A percentile compares a stretch with the other conserved stretches of the same genome.
phyloP scores from a whole-genome alignment of 441 rosid genomes.

The Populus tomentosa region DNA sequence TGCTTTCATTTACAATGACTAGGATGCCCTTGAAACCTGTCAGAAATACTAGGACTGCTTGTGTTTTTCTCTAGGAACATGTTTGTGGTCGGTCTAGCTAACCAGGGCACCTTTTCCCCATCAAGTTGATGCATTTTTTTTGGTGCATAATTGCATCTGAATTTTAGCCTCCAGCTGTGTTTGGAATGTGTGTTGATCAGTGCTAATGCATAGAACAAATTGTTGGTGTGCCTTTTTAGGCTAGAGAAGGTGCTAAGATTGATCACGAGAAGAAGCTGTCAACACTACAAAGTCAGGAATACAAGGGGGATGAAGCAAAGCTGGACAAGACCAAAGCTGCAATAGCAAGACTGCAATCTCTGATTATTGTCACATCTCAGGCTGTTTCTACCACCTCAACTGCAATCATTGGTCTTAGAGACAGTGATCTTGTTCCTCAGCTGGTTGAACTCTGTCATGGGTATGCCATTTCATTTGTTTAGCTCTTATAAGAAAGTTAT shows the following conservation, averaged over 20 bases:
- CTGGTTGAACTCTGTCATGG: constrained; percentile 83
- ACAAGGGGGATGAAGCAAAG: constrained; percentile 79
- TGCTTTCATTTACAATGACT: constrained; percentile 5
- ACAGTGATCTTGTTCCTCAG: constrained; percentile 84
- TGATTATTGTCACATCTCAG: constrained; percentile 68
- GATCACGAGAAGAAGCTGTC: constrained; percentile 81
- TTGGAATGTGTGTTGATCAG: neutral
- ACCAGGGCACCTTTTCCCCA: constrained; percentile 2
- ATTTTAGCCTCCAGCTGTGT: neutral
- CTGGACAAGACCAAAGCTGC: constrained; percentile 80
- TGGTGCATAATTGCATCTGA: neutral
- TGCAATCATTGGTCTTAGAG: constrained; percentile 67
- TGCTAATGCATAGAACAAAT: constrained; percentile 9
- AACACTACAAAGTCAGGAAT: constrained; percentile 81
- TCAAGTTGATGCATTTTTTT: neutral
- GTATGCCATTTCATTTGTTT: constrained; percentile 33
- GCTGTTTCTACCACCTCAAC: constrained; percentile 86
- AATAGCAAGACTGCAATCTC: constrained; percentile 62
- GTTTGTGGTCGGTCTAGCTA: constrained; percentile 12
- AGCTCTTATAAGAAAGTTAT: neutral
- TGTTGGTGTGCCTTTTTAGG: constrained; percentile 32
- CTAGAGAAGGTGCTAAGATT: constrained; percentile 84
- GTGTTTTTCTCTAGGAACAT: neutral
- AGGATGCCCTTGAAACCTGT: constrained; percentile 17
- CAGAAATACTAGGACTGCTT: neutral